Evolutionary conservation across 2,329 filamentous ascomycete genomes (phyloP).

Genomic region (Neurospora sp.): DNA sequence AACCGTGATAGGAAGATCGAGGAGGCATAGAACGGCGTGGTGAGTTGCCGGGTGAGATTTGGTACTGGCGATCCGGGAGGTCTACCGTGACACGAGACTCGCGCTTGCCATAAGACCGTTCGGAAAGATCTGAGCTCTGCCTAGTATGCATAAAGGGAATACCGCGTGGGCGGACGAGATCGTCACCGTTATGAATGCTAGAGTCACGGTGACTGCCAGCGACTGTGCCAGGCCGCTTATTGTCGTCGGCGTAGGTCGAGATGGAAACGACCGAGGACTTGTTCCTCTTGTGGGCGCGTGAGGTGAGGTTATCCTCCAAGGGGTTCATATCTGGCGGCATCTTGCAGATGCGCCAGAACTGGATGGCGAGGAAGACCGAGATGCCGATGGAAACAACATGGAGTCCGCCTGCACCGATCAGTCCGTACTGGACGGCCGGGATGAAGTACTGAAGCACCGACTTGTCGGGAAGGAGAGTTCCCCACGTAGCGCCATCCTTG

Average conservation of each 20-base stretch:
- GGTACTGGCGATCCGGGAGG: slow-evolving; percentile 46
- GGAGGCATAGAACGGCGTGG: slow-evolving; percentile 30
- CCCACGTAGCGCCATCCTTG: slow-evolving; percentile 47
- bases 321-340: slow-evolving; percentile 95
- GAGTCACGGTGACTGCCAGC: slow-evolving; percentile 32
- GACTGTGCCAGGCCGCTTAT: slow-evolving; percentile 49
- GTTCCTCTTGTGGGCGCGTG: slow-evolving; percentile 68
- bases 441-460: slow-evolving; percentile 49
- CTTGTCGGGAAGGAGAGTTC: slow-evolving; percentile 52
- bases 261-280: slow-evolving; percentile 44
- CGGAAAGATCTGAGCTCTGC: slow-evolving; percentile 44
- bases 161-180: slow-evolving; percentile 38
- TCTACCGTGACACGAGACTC: slow-evolving; percentile 39
- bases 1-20: slow-evolving; percentile 24
- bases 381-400: slow-evolving; percentile 62
- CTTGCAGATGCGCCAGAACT: slow-evolving; percentile 71
- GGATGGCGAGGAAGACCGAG: slow-evolving; percentile 63
- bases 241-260: slow-evolving; percentile 34
- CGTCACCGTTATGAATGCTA: slow-evolving; percentile 30
- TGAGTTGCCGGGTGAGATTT: slow-evolving; percentile 33
- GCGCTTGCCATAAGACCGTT: slow-evolving; percentile 34
- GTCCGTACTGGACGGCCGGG: slow-evolving; percentile 56
- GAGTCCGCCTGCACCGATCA: slow-evolving; percentile 52
- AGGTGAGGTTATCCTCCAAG: slow-evolving; percentile 74
- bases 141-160: slow-evolving; percentile 78